phyloP scores from a whole-genome alignment of 2,329 filamentous ascomycete species.

The Ceratocystis albifundus region DNA sequence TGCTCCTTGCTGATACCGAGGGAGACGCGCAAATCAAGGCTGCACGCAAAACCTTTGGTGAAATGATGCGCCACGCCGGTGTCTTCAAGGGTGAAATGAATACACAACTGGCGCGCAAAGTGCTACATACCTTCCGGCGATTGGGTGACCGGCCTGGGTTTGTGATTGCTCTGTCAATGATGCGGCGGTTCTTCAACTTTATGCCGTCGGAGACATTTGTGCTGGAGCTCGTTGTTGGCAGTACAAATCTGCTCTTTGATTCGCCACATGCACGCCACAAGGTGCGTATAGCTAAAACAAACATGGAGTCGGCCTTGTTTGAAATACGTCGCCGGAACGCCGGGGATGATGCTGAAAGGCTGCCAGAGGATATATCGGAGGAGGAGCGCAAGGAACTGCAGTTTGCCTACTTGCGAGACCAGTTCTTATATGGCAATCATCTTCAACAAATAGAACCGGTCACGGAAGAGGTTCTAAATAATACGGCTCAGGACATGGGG shows the following conservation, averaged over 20 bases:
- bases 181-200: slow-evolving; percentile 37
- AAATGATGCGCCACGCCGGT: slow-evolving; percentile 39
- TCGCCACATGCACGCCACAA: slow-evolving; percentile 33
- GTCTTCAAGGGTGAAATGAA: slow-evolving; percentile 36
- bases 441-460: slow-evolving; percentile 23
- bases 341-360: slow-evolving; percentile 27
- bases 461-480: slow-evolving; percentile 27
- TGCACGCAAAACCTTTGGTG: slow-evolving; percentile 37
- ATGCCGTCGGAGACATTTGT: slow-evolving; percentile 37
- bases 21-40: slow-evolving; percentile 28
- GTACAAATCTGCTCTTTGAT: slow-evolving; percentile 36
- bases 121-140: slow-evolving; percentile 41
- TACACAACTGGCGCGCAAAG: slow-evolving; percentile 38
- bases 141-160: slow-evolving; percentile 37
- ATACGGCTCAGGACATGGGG: slow-evolving; percentile 36
- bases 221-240: slow-evolving; percentile 38
- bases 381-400: slow-evolving; percentile 33
- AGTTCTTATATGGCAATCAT: slow-evolving; percentile 13
- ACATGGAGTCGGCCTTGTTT: slow-evolving; percentile 32
- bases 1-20: slow-evolving; percentile 29
- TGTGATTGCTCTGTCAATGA: slow-evolving; percentile 36
- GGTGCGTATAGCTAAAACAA: slow-evolving; percentile 35
- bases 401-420: slow-evolving; percentile 33
- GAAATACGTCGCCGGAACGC: slow-evolving; percentile 14
- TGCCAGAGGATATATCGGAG: slow-evolving; percentile 30